Base-by-base conservation (phyloP, 2,329 filamentous ascomycete genomes). In the Botryotinia convoluta region DNA sequence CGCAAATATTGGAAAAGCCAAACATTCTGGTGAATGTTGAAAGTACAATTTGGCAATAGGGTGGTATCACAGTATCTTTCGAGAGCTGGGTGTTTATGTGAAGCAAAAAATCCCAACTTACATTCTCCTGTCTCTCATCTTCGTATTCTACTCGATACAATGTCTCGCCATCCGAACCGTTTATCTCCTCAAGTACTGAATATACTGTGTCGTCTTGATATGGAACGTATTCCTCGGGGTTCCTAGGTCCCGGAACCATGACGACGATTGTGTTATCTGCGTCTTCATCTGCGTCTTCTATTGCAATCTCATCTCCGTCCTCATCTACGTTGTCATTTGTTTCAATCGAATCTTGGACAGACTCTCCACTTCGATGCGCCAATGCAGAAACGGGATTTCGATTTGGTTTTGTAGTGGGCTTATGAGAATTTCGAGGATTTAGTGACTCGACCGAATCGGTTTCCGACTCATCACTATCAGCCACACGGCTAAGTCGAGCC, bases 111-210 rank as follows among this genome's bases (percentile, higher is more conserved):
- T 45, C 39, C 20, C 44, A 29, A 81, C 81, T 79, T 73, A 82
- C 81, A 68, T 76, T 73, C 67, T 79, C 77, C 72, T 77, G 74
- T 65, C 73, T 78, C 18, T 80, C 81, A 75, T 81, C 79, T 48
- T 79, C 80, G 72, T 78, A 81, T 71, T 79, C 77, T 32, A 82
- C 78, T 48, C 69, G 75, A 72, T 81, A 82, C 69, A 75, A 73
- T 26, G 62, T 37, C 42, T 77, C 60, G 14, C 76, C 77, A 71
- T 77, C 69, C 18, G 69, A 42, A 4, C 72, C 72, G 45, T 76
- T 51, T 22, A 78, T 35, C 37, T 80, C 78, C 44, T 77, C 74
- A n/a, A 81, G 44, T 3, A 81, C 74, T 8, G 70, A 61, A 29
- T 81, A 77, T n/a, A 82, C 81, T 4, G 78, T 81, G 51, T 74